These are phyloP conservation scores for Aspergillus ibericus DNA, from an alignment of 2,329 filamentous ascomycete species.

Conservation along the genomic window DNA sequence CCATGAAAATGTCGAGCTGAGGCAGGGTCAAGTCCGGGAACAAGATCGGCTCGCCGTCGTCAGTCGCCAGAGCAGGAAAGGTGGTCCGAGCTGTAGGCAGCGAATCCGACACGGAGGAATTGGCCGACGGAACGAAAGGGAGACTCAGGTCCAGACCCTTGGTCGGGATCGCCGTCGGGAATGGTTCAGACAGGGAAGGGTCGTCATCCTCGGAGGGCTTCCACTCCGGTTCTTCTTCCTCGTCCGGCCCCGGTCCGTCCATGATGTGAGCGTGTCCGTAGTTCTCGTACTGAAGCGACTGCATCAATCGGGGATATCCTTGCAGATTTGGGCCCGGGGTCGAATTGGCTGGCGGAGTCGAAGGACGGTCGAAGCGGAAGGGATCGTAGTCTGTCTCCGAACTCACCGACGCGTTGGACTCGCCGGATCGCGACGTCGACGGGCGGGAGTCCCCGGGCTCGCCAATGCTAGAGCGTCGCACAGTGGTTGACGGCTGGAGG, in stretches of 20 bases:
- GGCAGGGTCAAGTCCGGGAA: slow-evolving; percentile 44
- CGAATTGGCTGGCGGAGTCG: slow-evolving; percentile 23
- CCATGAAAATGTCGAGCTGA: slow-evolving; percentile 38
- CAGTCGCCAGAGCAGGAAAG: slow-evolving; percentile 4
- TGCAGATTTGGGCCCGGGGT: slow-evolving; percentile 28
- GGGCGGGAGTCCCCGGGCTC: slow-evolving; percentile 37
- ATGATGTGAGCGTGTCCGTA: slow-evolving; percentile 57
- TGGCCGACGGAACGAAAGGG: slow-evolving; percentile 10
- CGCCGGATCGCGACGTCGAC: slow-evolving; percentile 38
- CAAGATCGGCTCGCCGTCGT: slow-evolving; percentile 23
- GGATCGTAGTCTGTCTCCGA: slow-evolving; percentile 45
- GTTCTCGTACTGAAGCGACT: slow-evolving; percentile 48
- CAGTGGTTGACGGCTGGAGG: slow-evolving; percentile 16
- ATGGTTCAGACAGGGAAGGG: slow-evolving; percentile 21
- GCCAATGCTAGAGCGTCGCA: slow-evolving; percentile 19
- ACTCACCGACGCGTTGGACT: slow-evolving; percentile 26
- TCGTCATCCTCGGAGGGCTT: slow-evolving; percentile 12
- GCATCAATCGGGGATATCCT: slow-evolving; percentile 45
- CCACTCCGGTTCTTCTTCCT: slow-evolving; percentile 54
- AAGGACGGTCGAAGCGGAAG: slow-evolving; percentile 43
- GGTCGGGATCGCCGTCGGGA: slow-evolving; percentile 27
- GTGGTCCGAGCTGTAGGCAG: slow-evolving; percentile 23
- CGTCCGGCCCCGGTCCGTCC: slow-evolving; percentile 53
- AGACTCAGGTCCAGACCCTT: slow-evolving; percentile 14
- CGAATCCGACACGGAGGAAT: slow-evolving; percentile 22